Percentiles rank a stretch among this genome's conserved stretches.
Evolutionary conservation across 805 yeast genomes (phyloP).

Genomic region (Schwanniomyces yamadae): DNA sequence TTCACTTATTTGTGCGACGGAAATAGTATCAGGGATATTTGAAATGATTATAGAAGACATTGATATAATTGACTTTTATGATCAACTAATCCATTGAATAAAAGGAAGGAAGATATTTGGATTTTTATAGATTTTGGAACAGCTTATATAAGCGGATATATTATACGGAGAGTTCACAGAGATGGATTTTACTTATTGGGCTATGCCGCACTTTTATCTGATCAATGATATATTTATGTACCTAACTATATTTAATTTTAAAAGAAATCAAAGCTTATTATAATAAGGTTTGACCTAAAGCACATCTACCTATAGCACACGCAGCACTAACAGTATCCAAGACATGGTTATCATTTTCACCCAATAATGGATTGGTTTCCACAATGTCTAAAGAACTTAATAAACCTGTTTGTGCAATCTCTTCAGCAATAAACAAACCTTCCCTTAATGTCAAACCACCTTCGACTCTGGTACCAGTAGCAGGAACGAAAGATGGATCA

Average conservation of each 20-base stretch:
- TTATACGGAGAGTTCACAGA: too few relatives aligned
- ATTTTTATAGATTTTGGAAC: too few relatives aligned
- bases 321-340: slow-evolving; percentile 88
- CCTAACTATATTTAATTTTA: too few relatives aligned
- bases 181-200: too few relatives aligned
- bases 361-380: slow-evolving; percentile 89
- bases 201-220: neutral
- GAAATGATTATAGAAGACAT: slow-evolving; percentile 53
- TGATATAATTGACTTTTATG: too few relatives aligned
- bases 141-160: too few relatives aligned
- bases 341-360: slow-evolving; percentile 70
- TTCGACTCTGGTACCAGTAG: slow-evolving; percentile 96
- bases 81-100: too few relatives aligned
- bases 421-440: slow-evolving; percentile 89
- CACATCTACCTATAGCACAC: slow-evolving; percentile 88
- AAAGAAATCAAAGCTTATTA: too few relatives aligned
- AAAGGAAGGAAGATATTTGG: too few relatives aligned
- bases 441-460: slow-evolving; percentile 95
- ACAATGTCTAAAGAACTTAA: slow-evolving; percentile 87
- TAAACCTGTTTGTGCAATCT: slow-evolving; percentile 86
- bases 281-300: slow-evolving; percentile 85
- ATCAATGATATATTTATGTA: too few relatives aligned
- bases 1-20: slow-evolving; percentile 53
- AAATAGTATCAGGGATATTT: slow-evolving; percentile 50
- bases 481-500: slow-evolving; percentile 91